phyloP scores from a whole-genome alignment of 192 early-diverging fungal species.

The Obelidium mucronatum region DNA sequence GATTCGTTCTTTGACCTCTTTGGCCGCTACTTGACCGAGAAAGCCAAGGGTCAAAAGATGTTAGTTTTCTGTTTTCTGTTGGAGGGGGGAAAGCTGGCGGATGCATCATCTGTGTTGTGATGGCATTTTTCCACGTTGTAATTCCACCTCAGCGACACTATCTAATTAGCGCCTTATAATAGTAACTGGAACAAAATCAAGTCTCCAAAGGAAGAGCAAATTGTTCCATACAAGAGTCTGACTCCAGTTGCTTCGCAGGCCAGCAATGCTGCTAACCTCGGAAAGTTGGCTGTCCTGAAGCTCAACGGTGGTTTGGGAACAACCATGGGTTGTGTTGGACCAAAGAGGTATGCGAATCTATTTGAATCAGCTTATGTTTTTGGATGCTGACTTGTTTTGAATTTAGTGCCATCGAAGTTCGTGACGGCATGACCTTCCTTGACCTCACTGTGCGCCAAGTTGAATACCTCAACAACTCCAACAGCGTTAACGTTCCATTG shows the following conservation, averaged over 20 bases:
- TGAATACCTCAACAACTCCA: constrained; percentile 92
- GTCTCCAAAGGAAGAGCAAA: constrained; percentile 83
- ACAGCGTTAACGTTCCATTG: constrained; percentile 92
- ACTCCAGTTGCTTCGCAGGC: constrained; percentile 44
- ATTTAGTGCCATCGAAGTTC: constrained; percentile 91
- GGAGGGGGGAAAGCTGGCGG: no score
- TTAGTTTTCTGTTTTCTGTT: no score
- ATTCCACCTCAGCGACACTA: not conserved
- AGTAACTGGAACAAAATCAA: constrained; percentile 96
- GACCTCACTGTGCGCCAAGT: constrained; percentile 99
- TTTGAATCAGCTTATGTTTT: not conserved
- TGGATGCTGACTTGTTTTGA: not conserved
- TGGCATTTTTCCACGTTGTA: not conserved
- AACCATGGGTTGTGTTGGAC: constrained; percentile 99
- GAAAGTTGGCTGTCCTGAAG: constrained; percentile 97
- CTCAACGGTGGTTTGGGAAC: constrained; percentile 99
- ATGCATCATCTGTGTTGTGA: no score
- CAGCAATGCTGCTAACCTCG: constrained; percentile 67
- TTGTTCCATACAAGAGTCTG: constrained; percentile 83
- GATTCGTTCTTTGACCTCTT: constrained; percentile 60
- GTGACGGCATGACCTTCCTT: constrained; percentile 97
- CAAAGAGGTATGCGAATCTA: constrained; percentile 70
- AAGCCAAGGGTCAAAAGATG: constrained; percentile 79
- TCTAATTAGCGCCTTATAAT: not conserved
- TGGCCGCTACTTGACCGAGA: constrained; percentile 82